Conservation (phyloP, 139 green algal genomes). For the Marvania coccoides region DNA sequence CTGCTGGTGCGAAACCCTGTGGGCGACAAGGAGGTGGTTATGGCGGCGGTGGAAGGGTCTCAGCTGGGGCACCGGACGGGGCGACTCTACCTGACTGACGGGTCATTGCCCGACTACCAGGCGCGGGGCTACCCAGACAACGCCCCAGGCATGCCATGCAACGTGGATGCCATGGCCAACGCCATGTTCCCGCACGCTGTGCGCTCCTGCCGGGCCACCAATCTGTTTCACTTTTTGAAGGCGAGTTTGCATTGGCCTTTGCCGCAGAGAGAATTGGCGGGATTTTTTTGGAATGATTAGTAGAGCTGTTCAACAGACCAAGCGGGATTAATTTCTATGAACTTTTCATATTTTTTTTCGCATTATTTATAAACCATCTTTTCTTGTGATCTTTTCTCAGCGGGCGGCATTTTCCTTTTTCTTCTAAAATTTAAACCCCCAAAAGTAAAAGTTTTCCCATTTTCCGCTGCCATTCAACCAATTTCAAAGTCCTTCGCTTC, state of each 20-base stretch:
- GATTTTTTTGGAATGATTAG: too few relatives aligned
- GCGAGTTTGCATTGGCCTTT: not conserved
- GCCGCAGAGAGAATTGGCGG: too few relatives aligned
- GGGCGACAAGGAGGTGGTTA: not conserved
- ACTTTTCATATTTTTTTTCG: too few relatives aligned
- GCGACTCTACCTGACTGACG: conserved; percentile 31
- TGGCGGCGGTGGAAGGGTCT: not conserved
- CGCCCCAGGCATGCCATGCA: conserved; percentile 24
- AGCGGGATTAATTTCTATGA: too few relatives aligned
- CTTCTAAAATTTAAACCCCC: too few relatives aligned
- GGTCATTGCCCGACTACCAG: conserved; percentile 22
- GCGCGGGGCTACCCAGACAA: not conserved
- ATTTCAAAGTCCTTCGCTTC: too few relatives aligned
- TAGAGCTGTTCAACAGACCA: too few relatives aligned
- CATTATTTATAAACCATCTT: too few relatives aligned
- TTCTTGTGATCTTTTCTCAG: too few relatives aligned
- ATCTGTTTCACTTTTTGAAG: conserved; percentile 28
- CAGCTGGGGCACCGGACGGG: not conserved
- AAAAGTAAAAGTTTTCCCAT: too few relatives aligned
- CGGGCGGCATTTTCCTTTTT: too few relatives aligned
- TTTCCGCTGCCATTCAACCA: too few relatives aligned
- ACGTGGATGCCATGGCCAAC: conserved; percentile 15
- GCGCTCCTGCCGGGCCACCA: conserved; percentile 22
- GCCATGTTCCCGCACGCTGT: conserved; percentile 17
- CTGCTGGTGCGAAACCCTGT: not conserved